Conservation (phyloP, 345 rosid species). For the Acer saccharum region DNA sequence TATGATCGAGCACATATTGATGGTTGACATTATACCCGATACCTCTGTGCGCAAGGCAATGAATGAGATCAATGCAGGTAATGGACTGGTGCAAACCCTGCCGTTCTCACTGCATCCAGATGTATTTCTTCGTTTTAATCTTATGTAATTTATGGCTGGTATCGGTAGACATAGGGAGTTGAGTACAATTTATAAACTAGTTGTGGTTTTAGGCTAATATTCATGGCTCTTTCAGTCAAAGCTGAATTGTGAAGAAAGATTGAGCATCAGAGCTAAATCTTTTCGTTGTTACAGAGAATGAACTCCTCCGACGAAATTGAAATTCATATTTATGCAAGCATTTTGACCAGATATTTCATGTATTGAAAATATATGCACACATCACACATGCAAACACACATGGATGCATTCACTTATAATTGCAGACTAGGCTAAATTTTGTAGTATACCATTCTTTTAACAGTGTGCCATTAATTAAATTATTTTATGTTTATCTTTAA, state of each 20-base stretch:
- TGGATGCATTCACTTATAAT: background rate
- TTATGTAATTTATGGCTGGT: background rate
- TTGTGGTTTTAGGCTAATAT: background rate
- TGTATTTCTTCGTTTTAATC: background rate
- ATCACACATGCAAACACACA: background rate
- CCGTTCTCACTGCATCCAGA: background rate
- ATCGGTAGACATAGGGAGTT: background rate
- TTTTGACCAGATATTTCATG: background rate
- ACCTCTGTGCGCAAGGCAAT: conserved; percentile 87
- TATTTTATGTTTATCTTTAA: background rate
- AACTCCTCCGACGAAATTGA: background rate
- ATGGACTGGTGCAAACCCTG: background rate
- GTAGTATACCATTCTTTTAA: background rate
- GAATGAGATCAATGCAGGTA: conserved; percentile 99
- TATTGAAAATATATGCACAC: background rate
- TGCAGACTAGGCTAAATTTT: background rate
- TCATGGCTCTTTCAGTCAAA: background rate
- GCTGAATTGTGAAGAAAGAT: background rate
- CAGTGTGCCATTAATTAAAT: background rate
- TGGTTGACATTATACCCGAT: conserved; percentile 98
- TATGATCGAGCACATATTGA: conserved; percentile 91
- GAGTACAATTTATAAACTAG: background rate
- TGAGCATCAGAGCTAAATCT: background rate
- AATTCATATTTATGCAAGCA: background rate
- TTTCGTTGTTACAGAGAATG: background rate